Percentiles rank a stretch among this genome's conserved stretches.
These are phyloP conservation scores for Ploettnerulaceae sp. DNA, from an alignment of 2,329 filamentous ascomycete species.

Conservation along the genomic window DNA sequence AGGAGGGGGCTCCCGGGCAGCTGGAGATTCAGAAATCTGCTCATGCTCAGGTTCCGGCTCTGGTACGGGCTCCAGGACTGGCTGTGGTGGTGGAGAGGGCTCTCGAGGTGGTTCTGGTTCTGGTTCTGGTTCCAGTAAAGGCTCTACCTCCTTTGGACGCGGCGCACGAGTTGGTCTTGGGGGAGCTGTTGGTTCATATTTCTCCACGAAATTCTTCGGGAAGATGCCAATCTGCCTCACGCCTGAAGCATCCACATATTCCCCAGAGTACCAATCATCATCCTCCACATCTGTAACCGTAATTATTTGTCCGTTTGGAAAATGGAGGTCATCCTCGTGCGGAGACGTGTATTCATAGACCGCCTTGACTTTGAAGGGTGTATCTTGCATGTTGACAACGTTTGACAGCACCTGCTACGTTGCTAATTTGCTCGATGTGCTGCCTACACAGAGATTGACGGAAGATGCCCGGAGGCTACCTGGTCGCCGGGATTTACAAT, in stretches of 20 bases:
- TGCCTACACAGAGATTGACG: constrained; percentile 21
- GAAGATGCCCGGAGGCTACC: constrained; percentile 18
- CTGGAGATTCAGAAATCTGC: constrained; percentile 34
- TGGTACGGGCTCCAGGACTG: constrained; percentile 34
- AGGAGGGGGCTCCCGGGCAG: constrained; percentile 34
- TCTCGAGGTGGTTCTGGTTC: constrained; percentile 35
- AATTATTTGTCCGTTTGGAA: constrained; percentile 80
- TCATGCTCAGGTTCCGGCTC: constrained; percentile 36
- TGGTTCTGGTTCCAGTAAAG: constrained; percentile 35
- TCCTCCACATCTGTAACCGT: constrained; percentile 91
- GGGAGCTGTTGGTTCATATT: constrained; percentile 85
- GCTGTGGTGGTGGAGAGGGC: constrained; percentile 37
- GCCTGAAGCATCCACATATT: constrained; percentile 75
- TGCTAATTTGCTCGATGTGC: constrained; percentile 16
- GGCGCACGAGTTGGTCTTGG: constrained; percentile 71
- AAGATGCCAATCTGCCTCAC: constrained; percentile 80
- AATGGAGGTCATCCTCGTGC: constrained; percentile 93
- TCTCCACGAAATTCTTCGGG: constrained; percentile 95
- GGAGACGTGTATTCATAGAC: constrained; percentile 89
- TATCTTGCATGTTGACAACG: constrained; percentile 56
- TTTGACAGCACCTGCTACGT: constrained; percentile 30
- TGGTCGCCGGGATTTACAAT: constrained; percentile 10
- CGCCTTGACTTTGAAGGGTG: constrained; percentile 89
- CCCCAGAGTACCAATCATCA: constrained; percentile 87
- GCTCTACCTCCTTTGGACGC: constrained; percentile 52